A percentile compares a stretch with the other conserved stretches of the same genome.
phyloP scores from a whole-genome alignment of 192 early-diverging fungal species.

The Entomortierella beljakovae region DNA sequence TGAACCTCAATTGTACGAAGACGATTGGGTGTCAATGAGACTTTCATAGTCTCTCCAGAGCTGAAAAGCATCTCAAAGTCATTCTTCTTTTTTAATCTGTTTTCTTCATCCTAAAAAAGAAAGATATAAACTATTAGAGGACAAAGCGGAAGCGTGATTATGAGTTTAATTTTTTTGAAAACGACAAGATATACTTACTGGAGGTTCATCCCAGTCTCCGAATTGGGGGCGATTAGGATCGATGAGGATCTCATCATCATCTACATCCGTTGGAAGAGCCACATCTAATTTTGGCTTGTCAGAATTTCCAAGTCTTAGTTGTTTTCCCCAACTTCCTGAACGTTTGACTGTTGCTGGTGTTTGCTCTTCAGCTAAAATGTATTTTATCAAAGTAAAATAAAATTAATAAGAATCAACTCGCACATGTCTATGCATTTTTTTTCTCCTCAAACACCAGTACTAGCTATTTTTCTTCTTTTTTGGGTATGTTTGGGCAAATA shows the following conservation, averaged over 20 bases:
- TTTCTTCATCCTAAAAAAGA: slow-evolving; percentile 39
- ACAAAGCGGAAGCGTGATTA: not conserved
- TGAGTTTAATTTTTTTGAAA: not conserved
- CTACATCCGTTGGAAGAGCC: slow-evolving; percentile 34
- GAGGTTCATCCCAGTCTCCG: slow-evolving; percentile 48
- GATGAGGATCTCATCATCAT: slow-evolving; percentile 34
- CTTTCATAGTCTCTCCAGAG: slow-evolving; percentile 64
- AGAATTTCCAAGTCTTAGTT: slow-evolving; percentile 43
- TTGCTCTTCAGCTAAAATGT: slow-evolving; percentile 26
- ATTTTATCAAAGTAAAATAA: not conserved
- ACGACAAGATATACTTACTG: slow-evolving; percentile 18
- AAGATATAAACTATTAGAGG: not conserved
- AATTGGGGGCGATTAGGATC: slow-evolving; percentile 52
- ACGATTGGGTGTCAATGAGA: slow-evolving; percentile 68
- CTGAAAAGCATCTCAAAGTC: slow-evolving; percentile 66
- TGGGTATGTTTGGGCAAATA: no score
- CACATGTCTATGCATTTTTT: no score
- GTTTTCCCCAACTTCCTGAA: slow-evolving; percentile 55
- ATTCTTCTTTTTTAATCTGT: slow-evolving; percentile 57
- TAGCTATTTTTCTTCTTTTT: no score
- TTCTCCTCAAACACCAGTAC: no score
- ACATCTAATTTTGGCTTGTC: slow-evolving; percentile 52
- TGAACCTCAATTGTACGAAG: slow-evolving; percentile 68
- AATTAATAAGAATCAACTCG: not conserved
- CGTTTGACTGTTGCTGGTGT: slow-evolving; percentile 51